phyloP scores from a whole-genome alignment of 2,329 filamentous ascomycete species.

The Penicillium sp. region DNA sequence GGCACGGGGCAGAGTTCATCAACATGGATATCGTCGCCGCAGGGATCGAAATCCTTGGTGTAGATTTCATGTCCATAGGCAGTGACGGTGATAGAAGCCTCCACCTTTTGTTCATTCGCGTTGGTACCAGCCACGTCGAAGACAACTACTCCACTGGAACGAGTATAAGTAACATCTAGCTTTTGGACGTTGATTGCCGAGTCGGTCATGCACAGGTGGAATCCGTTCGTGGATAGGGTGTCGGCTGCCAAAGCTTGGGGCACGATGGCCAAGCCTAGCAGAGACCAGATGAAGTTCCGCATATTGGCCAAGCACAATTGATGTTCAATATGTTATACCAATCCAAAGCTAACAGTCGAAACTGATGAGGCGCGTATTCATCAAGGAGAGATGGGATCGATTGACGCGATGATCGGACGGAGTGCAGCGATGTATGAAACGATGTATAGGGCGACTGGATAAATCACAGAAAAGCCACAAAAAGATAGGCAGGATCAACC shows the following conservation, averaged over 20 bases:
- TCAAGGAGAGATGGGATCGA: slow-evolving; percentile 3
- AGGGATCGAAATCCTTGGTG: slow-evolving; percentile 78
- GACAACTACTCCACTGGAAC: slow-evolving; percentile 66
- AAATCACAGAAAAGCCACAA: neutral
- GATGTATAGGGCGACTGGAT: slow-evolving; percentile 1
- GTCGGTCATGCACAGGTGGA: slow-evolving; percentile 64
- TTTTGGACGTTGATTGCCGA: slow-evolving; percentile 68
- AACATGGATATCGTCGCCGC: slow-evolving; percentile 65
- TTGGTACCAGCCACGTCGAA: slow-evolving; percentile 85
- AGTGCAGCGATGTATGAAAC: slow-evolving; percentile 4
- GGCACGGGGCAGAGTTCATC: slow-evolving; percentile 82
- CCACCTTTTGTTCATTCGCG: slow-evolving; percentile 72
- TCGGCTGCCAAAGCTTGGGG: slow-evolving; percentile 60
- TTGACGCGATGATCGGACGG: slow-evolving; percentile 10
- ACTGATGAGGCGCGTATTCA: slow-evolving; percentile 2
- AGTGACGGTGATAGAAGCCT: slow-evolving; percentile 69
- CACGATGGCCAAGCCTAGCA: slow-evolving; percentile 30
- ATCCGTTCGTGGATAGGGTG: slow-evolving; percentile 76
- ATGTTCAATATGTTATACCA: neutral
- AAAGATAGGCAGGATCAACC: slow-evolving; percentile 23
- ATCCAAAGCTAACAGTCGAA: neutral
- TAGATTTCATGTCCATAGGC: slow-evolving; percentile 86
- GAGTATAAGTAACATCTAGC: slow-evolving; percentile 77
- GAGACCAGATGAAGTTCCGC: slow-evolving; percentile 27
- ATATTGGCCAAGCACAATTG: slow-evolving; percentile 18